Evolutionary conservation across 352 stramenopile species (phyloP).

Genomic region (Bremia lactucae): DNA sequence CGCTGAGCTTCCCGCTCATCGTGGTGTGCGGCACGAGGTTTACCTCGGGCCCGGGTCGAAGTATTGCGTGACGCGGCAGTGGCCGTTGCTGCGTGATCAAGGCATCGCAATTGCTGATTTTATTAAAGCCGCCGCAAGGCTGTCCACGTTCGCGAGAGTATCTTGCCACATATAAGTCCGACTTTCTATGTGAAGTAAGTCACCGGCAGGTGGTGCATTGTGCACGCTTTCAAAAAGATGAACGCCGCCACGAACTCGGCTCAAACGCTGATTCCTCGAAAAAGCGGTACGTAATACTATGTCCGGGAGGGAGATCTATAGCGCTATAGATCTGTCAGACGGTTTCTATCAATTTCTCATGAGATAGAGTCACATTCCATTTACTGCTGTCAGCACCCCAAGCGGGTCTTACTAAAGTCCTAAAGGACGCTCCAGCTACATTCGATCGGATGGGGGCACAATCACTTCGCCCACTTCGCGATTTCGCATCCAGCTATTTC

Average conservation of each 20-base stretch:
- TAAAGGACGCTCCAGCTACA: neutral
- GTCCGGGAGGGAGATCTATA: too few relatives aligned
- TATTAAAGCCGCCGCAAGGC: conserved; percentile 5
- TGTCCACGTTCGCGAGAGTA: conserved; percentile 9
- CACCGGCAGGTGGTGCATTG: neutral
- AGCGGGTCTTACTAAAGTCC: neutral
- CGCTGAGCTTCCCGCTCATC: neutral
- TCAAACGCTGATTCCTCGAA: conserved; percentile 4
- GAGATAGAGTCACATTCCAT: conserved; percentile 1
- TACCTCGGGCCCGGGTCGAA: conserved; percentile 4
- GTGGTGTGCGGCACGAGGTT: conserved; percentile 1
- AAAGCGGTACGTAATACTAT: neutral
- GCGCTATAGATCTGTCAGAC: conserved; percentile 12
- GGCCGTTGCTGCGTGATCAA: neutral
- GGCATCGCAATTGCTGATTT: conserved; percentile 12
- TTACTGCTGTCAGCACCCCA: too few relatives aligned
- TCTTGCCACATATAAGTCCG: conserved; percentile 7
- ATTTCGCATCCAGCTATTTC: conserved; percentile 16
- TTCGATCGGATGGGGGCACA: conserved; percentile 6
- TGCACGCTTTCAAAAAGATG: neutral
- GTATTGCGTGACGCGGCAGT: conserved; percentile 7
- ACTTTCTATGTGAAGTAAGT: conserved; percentile 9
- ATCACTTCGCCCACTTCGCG: conserved; percentile 1
- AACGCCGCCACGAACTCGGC: neutral
- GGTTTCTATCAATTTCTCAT: conserved; percentile 10